phyloP scores from a whole-genome alignment of 1,139 yeast genomes.

The Petasospora fabianii region DNA sequence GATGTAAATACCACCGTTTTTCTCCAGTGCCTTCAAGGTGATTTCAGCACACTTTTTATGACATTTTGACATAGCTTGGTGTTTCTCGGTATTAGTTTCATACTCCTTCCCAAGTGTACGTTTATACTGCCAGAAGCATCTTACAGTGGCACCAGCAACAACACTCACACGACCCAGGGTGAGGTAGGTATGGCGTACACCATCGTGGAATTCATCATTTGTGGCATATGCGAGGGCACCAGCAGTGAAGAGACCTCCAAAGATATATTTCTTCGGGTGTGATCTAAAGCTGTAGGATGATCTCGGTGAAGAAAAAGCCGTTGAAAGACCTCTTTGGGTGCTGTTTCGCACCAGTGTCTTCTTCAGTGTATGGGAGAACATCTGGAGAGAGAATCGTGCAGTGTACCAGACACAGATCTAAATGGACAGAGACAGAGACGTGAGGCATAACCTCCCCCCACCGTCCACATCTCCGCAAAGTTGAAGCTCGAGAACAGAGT shows the following conservation, averaged over 20 bases:
- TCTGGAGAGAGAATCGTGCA: too few species aligned
- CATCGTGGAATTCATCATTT: conserved; percentile 37
- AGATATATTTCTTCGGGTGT: conserved; percentile 11
- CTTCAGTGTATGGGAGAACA: neutral
- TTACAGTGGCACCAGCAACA: conserved; percentile 58
- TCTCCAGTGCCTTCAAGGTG: conserved; percentile 74
- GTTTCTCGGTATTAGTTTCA: conserved; percentile 45
- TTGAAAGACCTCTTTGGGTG: neutral
- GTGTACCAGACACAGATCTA: too few species aligned
- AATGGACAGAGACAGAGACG: too few species aligned
- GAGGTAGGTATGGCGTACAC: conserved; percentile 31
- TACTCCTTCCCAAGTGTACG: conserved; percentile 48
- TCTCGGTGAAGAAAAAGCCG: neutral
- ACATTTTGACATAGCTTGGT: conserved; percentile 52
- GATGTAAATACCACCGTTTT: conserved; percentile 89
- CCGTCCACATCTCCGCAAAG: too few species aligned
- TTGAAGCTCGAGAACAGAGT: too few species aligned
- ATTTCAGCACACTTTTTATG: conserved; percentile 77
- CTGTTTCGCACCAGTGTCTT: neutral
- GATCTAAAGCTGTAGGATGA: conserved; percentile 3
- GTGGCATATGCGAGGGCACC: conserved; percentile 31
- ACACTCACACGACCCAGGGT: conserved; percentile 57
- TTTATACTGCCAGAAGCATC: conserved; percentile 65
- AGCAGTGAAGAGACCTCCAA: conserved; percentile 10
- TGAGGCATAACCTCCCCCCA: too few species aligned